These are phyloP conservation scores for Podospora sp. DNA, from an alignment of 495 filamentous ascomycete genomes.

Conservation along the genomic window DNA sequence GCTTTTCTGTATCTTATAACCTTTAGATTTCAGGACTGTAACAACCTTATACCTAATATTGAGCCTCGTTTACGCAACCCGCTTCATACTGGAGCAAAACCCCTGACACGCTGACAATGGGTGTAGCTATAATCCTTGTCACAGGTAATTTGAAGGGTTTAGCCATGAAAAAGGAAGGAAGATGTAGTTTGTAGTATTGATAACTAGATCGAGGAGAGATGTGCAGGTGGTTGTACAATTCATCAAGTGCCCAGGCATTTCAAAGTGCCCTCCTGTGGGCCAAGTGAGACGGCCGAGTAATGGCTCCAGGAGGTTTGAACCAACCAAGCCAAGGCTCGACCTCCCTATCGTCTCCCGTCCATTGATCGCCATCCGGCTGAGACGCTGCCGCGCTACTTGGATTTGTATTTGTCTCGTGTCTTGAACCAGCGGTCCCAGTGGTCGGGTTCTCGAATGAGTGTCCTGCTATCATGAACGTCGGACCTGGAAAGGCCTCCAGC, in stretches of 20 bases:
- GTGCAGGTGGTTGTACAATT: too few relatives aligned
- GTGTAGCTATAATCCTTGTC: too few relatives aligned
- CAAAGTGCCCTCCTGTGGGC: background rate
- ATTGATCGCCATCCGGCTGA: background rate
- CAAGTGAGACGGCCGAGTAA: background rate
- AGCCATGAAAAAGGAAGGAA: too few relatives aligned
- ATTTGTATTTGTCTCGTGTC: background rate
- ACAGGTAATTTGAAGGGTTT: too few relatives aligned
- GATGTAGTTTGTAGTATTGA: too few relatives aligned
- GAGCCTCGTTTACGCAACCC: too few relatives aligned
- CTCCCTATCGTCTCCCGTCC: background rate
- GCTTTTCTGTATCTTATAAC: too few relatives aligned
- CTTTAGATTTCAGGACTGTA: too few relatives aligned
- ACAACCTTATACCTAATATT: too few relatives aligned
- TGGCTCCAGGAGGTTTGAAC: background rate
- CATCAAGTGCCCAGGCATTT: background rate
- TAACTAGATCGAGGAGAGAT: too few relatives aligned
- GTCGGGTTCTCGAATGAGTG: background rate
- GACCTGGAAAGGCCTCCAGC: background rate
- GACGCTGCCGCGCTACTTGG: background rate
- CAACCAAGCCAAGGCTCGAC: background rate
- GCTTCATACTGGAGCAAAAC: too few relatives aligned
- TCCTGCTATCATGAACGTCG: background rate
- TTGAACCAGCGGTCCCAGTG: background rate
- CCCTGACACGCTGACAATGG: too few relatives aligned